A percentile compares a stretch with the other conserved stretches of the same genome.
Conservation (phyloP, 1,284 basidiomycete genomes). For the Meira nashicola region DNA sequence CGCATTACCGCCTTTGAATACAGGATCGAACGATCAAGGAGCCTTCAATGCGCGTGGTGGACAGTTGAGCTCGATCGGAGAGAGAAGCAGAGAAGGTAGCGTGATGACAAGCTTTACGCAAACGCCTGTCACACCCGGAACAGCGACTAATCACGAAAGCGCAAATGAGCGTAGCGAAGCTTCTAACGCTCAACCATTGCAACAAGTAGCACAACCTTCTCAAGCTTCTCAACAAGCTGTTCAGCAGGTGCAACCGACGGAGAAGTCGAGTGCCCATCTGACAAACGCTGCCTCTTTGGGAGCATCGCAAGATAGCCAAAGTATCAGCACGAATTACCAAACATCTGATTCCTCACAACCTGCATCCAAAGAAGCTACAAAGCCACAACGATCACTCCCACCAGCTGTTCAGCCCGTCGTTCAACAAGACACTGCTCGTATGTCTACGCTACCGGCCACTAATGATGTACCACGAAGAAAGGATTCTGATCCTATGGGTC, state of each 20-base stretch:
- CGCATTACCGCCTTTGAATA: neutral
- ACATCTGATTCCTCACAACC: no score
- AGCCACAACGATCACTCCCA: no score
- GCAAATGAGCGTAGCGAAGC: neutral
- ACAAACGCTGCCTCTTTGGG: neutral
- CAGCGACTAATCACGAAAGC: neutral
- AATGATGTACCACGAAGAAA: neutral
- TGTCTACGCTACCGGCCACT: no score
- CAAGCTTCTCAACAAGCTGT: no score
- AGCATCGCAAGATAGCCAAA: no score
- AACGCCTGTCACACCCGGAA: neutral
- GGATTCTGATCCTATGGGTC: conserved; percentile 4
- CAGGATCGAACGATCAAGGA: neutral
- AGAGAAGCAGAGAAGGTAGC: conserved; percentile 18
- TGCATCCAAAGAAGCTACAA: no score
- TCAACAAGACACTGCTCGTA: no score
- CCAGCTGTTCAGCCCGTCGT: no score
- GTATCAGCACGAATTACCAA: no score
- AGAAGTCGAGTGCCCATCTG: neutral
- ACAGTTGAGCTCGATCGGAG: conserved; percentile 16
- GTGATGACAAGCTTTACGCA: conserved; percentile 2
- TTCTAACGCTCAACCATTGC: neutral
- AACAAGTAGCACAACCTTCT: neutral
- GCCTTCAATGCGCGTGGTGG: neutral
- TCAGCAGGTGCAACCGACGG: no score